Base-by-base conservation (phyloP, 495 filamentous ascomycete genomes). In the Penicillium steckii region DNA sequence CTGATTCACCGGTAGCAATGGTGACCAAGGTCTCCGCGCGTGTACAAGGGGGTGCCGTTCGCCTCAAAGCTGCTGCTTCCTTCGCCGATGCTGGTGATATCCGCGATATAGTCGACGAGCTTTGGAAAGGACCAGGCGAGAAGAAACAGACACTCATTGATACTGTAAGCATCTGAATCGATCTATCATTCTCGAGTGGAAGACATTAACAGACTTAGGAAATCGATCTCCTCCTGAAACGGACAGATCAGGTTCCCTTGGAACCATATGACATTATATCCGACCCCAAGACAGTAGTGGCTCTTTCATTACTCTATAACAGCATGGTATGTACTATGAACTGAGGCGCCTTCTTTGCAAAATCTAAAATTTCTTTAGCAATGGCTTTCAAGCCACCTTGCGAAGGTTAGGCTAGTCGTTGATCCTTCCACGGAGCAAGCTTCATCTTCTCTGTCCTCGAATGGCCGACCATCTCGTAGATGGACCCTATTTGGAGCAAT, bases 351-450 rank as follows among this genome's bases (percentile, higher is more conserved):
- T 22, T 10, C 10, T 37, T 45, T 10, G 26, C 23, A 4, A 12
- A 6, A 18, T 27, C 38, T 19, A 24, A 41, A 23, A 2, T 33
- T 8, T 46, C 44, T 48, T 30, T 50, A 84, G 80, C 89, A 94
- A 80, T 98, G 94, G 94, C 85, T 98, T 21, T 85, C 88, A 48
- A 86, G 82, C 59, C 90, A 90, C 66, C 80, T 96, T 15, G 63
- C 75, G 10, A 78, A 87, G 46, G 78, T 97, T 30, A 84, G 93
- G 21, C 84, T 88, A 55, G 86, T 95, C 54, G 88, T 73, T 18
- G 66, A 66, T 8, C 64, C 71, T 13, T 46, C 70, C 2, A 60
- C 73, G 4, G 80, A 84, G 29, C 56, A 70, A 19, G 70, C 69
- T 3, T 63, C 68, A 4, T 60, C 68, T 21, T 69, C 70, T 18